A percentile compares a stretch with the other conserved stretches of the same genome.
These are phyloP conservation scores for Licmophora abbreviata DNA, from an alignment of 108 stramenopile species.

Conservation along the genomic window DNA sequence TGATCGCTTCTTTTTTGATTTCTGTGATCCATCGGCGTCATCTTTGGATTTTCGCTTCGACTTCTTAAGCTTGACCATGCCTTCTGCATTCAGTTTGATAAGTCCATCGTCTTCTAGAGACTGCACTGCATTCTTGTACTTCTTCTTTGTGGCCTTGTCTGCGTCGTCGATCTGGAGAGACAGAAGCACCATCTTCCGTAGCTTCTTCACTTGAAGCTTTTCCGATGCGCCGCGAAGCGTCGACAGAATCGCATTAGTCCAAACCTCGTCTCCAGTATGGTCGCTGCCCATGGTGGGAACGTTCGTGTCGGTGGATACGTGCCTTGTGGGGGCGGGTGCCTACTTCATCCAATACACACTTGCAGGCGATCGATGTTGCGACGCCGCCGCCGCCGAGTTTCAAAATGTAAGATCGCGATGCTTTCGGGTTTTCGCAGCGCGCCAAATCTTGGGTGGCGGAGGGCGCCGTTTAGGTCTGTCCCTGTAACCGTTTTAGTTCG, in stretches of 20 bases:
- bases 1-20: constrained; percentile 7
- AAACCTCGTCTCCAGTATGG: too few relatives aligned
- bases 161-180: constrained; percentile 40
- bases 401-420: too few relatives aligned
- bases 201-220: constrained; percentile 26
- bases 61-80: constrained; percentile 45
- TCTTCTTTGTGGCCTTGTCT: constrained; percentile 77
- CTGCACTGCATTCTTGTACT: constrained; percentile 69
- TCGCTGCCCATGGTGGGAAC: too few relatives aligned
- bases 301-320: too few relatives aligned
- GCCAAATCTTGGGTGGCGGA: too few relatives aligned
- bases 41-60: constrained; percentile 24
- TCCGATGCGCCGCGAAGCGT: constrained; percentile 1
- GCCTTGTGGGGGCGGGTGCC: too few relatives aligned
- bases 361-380: too few relatives aligned
- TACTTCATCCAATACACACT: too few relatives aligned
- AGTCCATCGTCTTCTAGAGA: constrained; percentile 40
- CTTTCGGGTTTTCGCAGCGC: too few relatives aligned
- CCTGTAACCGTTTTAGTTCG: too few relatives aligned
- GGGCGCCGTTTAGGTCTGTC: too few relatives aligned
- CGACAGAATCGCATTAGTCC: constrained; percentile 4
- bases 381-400: too few relatives aligned
- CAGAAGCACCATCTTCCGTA: constrained; percentile 40
- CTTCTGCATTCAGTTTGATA: constrained; percentile 55
- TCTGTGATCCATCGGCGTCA: constrained; percentile 1